Conservation (phyloP, 2,329 filamentous ascomycete genomes). For the Kalaharituber pfeilii region DNA sequence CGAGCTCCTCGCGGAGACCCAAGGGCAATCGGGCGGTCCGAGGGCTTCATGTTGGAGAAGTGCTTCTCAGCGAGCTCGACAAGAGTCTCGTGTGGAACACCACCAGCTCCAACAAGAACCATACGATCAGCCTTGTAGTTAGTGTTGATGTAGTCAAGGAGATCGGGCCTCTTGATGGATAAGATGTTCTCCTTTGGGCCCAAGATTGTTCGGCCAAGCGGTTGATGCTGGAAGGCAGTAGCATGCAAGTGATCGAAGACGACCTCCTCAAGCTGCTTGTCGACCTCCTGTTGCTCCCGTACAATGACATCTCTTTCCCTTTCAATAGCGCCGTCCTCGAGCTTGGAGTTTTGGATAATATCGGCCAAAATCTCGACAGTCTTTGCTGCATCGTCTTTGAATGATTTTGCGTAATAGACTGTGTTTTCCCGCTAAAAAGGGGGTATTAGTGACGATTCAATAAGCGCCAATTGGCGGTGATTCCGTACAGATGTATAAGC, state of each 20-base stretch:
- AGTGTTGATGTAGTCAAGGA: constrained; percentile 93
- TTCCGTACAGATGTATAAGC: constrained; percentile 88
- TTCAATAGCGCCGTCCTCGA: constrained; percentile 82
- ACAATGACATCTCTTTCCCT: constrained; percentile 97
- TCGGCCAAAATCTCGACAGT: constrained; percentile 97
- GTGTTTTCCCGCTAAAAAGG: constrained; percentile 84
- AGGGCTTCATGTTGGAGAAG: constrained; percentile 58
- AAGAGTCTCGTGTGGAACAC: constrained; percentile 81
- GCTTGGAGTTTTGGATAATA: constrained; percentile 98
- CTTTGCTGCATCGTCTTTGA: constrained; percentile 92
- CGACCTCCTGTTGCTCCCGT: constrained; percentile 96
- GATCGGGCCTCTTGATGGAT: constrained; percentile 80
- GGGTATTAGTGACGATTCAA: constrained; percentile 20
- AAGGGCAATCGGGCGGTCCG: constrained; percentile 54
- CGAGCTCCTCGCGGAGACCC: constrained; percentile 56
- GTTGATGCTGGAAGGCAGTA: constrained; percentile 91
- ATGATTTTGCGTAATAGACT: constrained; percentile 98
- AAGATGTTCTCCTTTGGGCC: constrained; percentile 97
- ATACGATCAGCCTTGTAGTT: constrained; percentile 99
- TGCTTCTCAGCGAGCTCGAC: constrained; percentile 94
- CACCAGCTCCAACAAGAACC: constrained; percentile 91
- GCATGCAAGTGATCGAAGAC: constrained; percentile 98
- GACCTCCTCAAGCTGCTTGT: constrained; percentile 99
- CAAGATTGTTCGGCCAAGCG: constrained; percentile 91
- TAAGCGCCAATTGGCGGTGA: constrained; percentile 6